Evolutionary conservation across 2,329 filamentous ascomycete genomes (phyloP).

Genomic region (Fusarium sp.): DNA sequence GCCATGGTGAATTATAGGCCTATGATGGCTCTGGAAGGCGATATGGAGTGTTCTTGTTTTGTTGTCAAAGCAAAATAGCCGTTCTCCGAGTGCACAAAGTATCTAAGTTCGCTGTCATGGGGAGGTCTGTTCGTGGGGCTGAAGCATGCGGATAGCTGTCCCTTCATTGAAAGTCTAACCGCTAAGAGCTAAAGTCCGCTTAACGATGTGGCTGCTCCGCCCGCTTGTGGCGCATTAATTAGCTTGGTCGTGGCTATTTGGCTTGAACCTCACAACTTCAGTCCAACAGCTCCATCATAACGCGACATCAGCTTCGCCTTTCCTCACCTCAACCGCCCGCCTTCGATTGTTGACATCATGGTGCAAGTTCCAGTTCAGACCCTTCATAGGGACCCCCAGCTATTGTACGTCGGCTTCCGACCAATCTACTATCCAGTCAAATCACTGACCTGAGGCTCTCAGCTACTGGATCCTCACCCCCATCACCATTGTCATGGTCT

Average conservation of each 20-base stretch:
- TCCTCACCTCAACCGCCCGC: constrained; percentile 19
- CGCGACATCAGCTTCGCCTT: constrained; percentile 26
- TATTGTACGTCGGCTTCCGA: constrained; percentile 76
- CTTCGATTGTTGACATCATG: constrained; percentile 64
- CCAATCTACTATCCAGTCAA: constrained; percentile 2
- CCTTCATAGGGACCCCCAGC: constrained; percentile 97
- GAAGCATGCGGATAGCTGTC: constrained; percentile 41
- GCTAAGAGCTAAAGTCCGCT: constrained; percentile 4
- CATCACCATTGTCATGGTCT: constrained; percentile 97
- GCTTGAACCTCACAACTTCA: constrained; percentile 30
- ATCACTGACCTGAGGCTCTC: constrained; percentile 42
- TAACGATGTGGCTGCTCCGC: constrained; percentile 32
- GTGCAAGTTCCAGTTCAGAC: constrained; percentile 88
- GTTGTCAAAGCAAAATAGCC: constrained; percentile 9
- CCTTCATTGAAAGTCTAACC: constrained; percentile 27
- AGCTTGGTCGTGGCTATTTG: constrained; percentile 39
- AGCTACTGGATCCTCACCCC: constrained; percentile 99
- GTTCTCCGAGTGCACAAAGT: constrained; percentile 24
- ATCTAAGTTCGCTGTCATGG: constrained; percentile 21
- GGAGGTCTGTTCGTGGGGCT: constrained; percentile 32
- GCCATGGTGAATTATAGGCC: constrained; percentile 47
- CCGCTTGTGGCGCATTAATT: constrained; percentile 28
- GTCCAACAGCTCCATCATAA: constrained; percentile 23
- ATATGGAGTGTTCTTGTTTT: constrained; percentile 13
- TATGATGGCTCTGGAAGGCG: not conserved